A percentile compares a stretch with the other conserved stretches of the same genome.
phyloP scores from a whole-genome alignment of 1,139 yeast species.

The Sugiyamaella xylanicola region DNA sequence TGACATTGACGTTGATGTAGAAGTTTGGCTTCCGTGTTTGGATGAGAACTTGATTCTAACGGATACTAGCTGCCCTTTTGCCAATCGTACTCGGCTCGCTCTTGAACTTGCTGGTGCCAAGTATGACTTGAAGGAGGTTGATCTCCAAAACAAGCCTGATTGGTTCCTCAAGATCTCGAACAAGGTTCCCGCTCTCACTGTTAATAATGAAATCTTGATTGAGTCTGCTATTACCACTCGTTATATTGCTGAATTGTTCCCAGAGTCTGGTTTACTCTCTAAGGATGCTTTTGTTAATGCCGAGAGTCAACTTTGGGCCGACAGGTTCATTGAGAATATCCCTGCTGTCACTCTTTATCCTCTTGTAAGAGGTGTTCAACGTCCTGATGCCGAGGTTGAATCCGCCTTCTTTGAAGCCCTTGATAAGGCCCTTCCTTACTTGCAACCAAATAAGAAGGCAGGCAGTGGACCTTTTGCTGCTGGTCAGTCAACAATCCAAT shows the following conservation, averaged over 20 bases:
- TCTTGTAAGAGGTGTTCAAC: conserved; percentile 8
- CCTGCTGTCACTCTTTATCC: conserved; percentile 11
- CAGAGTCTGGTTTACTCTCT: conserved; percentile 30
- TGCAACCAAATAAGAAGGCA: conserved; percentile 12
- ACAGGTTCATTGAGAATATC: conserved; percentile 31
- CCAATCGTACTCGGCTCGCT: conserved; percentile 37
- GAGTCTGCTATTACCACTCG: conserved; percentile 35
- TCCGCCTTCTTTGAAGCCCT: conserved; percentile 21
- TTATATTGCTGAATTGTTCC: conserved; percentile 30
- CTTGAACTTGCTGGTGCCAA: conserved; percentile 33
- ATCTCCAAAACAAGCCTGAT: conserved; percentile 35
- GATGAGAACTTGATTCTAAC: no score
- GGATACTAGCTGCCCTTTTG: conserved; percentile 33
- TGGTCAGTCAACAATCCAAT: conserved; percentile 17
- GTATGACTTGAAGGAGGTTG: conserved; percentile 34
- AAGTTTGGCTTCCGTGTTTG: no score
- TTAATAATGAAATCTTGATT: conserved; percentile 31
- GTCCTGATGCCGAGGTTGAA: conserved; percentile 18
- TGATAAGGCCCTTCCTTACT: conserved; percentile 22
- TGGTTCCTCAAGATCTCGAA: conserved; percentile 35
- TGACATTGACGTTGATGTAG: no score
- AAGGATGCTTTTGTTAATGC: conserved; percentile 33
- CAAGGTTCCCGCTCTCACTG: conserved; percentile 35
- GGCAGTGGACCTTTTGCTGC: conserved; percentile 23
- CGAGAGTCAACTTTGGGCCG: conserved; percentile 32